Evolutionary conservation across 495 filamentous ascomycete genomes (phyloP).

Genomic region (Neurospora sp.): DNA sequence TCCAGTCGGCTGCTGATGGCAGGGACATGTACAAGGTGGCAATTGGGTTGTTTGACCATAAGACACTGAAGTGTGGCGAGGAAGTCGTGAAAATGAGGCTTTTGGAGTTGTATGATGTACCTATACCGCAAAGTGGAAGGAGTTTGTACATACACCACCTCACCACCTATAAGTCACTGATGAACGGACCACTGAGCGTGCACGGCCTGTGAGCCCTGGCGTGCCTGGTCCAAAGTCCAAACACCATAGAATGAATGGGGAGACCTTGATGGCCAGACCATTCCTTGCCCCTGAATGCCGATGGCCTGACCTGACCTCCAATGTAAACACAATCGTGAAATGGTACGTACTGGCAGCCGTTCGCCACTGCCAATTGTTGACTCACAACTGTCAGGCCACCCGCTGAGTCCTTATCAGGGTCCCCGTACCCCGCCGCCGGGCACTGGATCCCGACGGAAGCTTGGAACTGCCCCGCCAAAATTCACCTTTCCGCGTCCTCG

Average conservation of each 20-base stretch:
- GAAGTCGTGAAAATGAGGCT: background rate
- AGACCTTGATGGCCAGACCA: background rate
- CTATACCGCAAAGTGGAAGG: background rate
- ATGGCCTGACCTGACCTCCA: background rate
- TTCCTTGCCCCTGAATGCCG: background rate
- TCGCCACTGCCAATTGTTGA: background rate
- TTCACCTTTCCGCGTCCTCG: background rate
- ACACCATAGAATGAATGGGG: background rate
- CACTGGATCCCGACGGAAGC: background rate
- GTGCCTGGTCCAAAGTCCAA: background rate
- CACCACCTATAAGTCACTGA: background rate
- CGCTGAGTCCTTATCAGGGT: background rate
- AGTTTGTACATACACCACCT: background rate
- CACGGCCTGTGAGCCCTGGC: background rate
- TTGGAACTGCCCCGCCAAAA: background rate
- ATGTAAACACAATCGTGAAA: background rate
- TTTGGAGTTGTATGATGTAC: background rate
- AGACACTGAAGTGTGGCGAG: background rate
- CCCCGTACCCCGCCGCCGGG: background rate
- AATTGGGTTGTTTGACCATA: background rate
- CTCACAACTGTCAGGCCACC: background rate
- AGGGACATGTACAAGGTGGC: background rate
- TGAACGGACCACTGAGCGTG: background rate
- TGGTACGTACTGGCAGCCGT: background rate
- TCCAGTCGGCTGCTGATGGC: background rate